Evolutionary conservation across 1,284 basidiomycete genomes (phyloP).

Genomic region (Cryptococcus jaspeensis): DNA sequence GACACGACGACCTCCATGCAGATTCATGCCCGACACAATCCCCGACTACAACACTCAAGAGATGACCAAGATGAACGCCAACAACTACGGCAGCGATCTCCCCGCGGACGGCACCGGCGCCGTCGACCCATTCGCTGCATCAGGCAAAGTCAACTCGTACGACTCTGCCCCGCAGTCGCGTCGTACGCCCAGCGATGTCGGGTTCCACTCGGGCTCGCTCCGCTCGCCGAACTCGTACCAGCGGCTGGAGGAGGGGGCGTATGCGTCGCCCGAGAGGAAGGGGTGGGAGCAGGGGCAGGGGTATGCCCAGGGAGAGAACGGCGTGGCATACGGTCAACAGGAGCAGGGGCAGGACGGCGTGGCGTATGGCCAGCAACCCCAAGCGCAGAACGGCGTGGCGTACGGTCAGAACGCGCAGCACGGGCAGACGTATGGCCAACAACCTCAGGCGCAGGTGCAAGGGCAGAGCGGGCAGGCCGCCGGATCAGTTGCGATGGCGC

Average conservation of each 20-base stretch:
- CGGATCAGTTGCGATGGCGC: too few relatives aligned
- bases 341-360: too few relatives aligned
- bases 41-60: conserved; percentile 8
- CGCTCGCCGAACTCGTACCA: conserved; percentile 10
- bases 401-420: too few relatives aligned
- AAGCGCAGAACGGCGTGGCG: too few relatives aligned
- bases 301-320: too few relatives aligned
- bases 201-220: background rate
- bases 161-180: background rate
- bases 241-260: conserved; percentile 1
- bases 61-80: background rate
- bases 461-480: too few relatives aligned
- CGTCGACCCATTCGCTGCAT: background rate
- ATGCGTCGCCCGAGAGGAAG: background rate
- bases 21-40: conserved; percentile 16
- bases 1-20: background rate
- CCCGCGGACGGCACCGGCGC: background rate
- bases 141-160: background rate
- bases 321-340: too few relatives aligned
- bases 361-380: too few relatives aligned
- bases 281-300: too few relatives aligned
- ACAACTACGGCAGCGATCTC: background rate
- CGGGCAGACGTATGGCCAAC: too few relatives aligned
- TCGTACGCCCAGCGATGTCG: background rate
- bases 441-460: too few relatives aligned